A percentile compares a stretch with the other conserved stretches of the same genome.
Evolutionary conservation across 768 basidiomycete genomes (phyloP).

Genomic region (Tulasnella calospora): DNA sequence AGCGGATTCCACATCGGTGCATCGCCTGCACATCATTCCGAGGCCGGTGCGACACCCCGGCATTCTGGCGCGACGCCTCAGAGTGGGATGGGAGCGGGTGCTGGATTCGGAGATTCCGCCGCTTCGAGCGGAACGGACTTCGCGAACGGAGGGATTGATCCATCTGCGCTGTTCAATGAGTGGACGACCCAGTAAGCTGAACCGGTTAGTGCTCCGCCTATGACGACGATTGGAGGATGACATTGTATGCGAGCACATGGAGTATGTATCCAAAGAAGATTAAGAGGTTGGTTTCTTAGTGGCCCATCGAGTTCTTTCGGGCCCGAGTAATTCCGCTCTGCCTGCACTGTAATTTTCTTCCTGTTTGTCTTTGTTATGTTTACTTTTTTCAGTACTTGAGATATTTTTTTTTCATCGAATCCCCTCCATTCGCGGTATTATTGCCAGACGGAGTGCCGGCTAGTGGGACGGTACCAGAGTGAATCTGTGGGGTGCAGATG

Average conservation of each 20-base stretch:
- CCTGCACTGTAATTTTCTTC: background rate
- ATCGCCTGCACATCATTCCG: conserved; percentile 22
- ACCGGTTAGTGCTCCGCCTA: background rate
- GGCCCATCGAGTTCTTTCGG: background rate
- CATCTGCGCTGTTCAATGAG: conserved; percentile 21
- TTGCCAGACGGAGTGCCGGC: background rate
- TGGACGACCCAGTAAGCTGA: conserved; percentile 15
- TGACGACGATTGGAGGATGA: background rate
- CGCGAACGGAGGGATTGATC: conserved; percentile 17
- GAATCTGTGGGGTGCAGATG: background rate
- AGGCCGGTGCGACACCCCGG: conserved; percentile 7
- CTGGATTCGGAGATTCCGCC: background rate
- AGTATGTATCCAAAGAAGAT: background rate
- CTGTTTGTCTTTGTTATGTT: background rate
- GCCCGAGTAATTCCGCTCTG: background rate
- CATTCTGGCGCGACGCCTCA: conserved; percentile 10
- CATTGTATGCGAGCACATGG: background rate
- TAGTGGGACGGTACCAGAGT: background rate
- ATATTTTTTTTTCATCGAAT: background rate
- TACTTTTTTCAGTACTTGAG: background rate
- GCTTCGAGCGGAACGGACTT: background rate
- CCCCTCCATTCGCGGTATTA: background rate
- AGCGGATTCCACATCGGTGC: conserved; percentile 16
- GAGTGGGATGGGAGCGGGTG: background rate
- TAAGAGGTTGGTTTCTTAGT: conserved; percentile 2